Conservation (phyloP, 2,329 filamentous ascomycete genomes). For the Fusarium denticulatum region DNA sequence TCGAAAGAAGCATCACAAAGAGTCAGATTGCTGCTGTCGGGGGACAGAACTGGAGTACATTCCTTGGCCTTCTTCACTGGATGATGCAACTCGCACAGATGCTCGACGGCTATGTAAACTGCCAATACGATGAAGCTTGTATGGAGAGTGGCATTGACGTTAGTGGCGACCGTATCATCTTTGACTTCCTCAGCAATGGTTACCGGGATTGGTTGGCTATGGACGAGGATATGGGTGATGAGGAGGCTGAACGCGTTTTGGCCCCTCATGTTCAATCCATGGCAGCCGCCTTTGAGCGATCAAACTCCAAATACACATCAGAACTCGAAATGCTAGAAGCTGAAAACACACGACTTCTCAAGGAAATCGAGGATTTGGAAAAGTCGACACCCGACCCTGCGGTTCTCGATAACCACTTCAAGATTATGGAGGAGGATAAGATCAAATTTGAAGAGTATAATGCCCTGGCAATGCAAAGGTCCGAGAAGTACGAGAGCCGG, state of each 20-base stretch:
- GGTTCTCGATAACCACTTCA: conserved; percentile 87
- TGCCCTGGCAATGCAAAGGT: conserved; percentile 80
- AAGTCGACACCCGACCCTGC: conserved; percentile 86
- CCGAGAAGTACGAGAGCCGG: conserved; percentile 86
- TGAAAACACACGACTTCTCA: conserved; percentile 81
- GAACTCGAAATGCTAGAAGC: conserved; percentile 88
- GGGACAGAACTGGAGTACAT: conserved; percentile 96
- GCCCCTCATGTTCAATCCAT: conserved; percentile 87
- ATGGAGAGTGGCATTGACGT: conserved; percentile 89
- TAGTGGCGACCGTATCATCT: conserved; percentile 90
- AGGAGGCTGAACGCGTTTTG: conserved; percentile 81
- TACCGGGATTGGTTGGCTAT: conserved; percentile 95
- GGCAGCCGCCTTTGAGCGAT: conserved; percentile 85
- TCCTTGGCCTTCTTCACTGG: conserved; percentile 94
- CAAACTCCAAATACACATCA: conserved; percentile 84
- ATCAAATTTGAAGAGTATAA: conserved; percentile 97
- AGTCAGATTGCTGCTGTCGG: conserved; percentile 95
- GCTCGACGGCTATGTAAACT: conserved; percentile 82
- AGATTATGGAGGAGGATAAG: conserved; percentile 93
- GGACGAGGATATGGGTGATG: conserved; percentile 87
- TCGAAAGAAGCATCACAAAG: conserved; percentile 94
- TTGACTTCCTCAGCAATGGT: conserved; percentile 87
- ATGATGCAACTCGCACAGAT: conserved; percentile 98
- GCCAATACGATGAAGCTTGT: conserved; percentile 90
- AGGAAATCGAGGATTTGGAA: conserved; percentile 90